Evolutionary conservation across 2,329 filamentous ascomycete species (phyloP).

Genomic region (Penicillium hesseltinei): DNA sequence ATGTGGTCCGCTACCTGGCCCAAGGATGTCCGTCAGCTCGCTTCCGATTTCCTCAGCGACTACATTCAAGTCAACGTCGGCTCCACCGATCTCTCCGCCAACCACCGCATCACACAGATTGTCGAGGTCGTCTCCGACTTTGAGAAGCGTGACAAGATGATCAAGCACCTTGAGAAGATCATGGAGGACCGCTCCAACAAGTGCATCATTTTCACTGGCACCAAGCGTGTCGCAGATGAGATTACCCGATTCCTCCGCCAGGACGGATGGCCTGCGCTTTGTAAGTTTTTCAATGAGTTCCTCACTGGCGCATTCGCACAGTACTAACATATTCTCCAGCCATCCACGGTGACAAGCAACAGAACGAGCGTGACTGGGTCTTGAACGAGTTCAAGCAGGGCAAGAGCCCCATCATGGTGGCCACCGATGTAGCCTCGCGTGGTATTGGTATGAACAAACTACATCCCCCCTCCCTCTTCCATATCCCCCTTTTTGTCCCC

Average conservation of each 20-base stretch:
- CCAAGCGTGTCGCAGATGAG: constrained; percentile 91
- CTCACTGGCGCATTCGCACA: neutral
- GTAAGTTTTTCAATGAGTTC: constrained; percentile 54
- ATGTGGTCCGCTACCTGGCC: constrained; percentile 99
- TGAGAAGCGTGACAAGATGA: constrained; percentile 97
- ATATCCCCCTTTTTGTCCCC: constrained; percentile 31
- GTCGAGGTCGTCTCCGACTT: constrained; percentile 95
- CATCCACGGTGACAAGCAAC: constrained; percentile 98
- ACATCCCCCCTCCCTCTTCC: constrained; percentile 46
- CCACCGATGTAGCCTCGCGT: constrained; percentile 98
- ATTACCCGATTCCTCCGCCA: constrained; percentile 97
- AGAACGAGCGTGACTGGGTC: constrained; percentile 99
- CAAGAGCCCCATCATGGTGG: constrained; percentile 99
- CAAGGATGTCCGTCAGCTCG: constrained; percentile 93
- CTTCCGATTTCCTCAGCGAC: constrained; percentile 84
- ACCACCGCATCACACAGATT: constrained; percentile 96
- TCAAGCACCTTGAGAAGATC: constrained; percentile 94
- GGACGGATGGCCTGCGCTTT: constrained; percentile 95
- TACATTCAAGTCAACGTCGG: constrained; percentile 99
- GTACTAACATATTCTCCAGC: constrained; percentile 56
- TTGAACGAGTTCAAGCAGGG: constrained; percentile 99
- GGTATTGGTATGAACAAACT: constrained; percentile 97
- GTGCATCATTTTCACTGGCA: constrained; percentile 84
- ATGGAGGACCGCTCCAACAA: constrained; percentile 98
- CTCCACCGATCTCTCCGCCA: constrained; percentile 92